Evolutionary conservation across 805 yeast species (phyloP).

Genomic region (Yarrowia sp.): DNA sequence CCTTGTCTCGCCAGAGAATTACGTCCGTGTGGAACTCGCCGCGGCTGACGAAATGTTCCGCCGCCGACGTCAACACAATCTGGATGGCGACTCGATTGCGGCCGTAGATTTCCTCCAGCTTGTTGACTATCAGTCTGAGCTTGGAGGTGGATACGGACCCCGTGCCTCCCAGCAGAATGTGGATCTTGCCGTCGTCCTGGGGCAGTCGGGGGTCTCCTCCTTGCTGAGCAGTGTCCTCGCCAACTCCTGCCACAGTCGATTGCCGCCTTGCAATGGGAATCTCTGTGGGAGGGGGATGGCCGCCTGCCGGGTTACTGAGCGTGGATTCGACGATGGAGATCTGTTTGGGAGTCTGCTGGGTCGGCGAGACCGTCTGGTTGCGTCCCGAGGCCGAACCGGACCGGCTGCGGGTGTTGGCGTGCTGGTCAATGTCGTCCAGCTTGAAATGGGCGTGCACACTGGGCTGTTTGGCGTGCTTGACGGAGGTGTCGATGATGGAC

Average conservation of each 20-base stretch:
- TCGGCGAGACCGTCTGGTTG: slow-evolving; percentile 19
- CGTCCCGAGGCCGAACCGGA: slow-evolving; percentile 30
- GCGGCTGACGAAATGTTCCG: slow-evolving; percentile 75
- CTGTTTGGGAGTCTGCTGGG: slow-evolving; percentile 16
- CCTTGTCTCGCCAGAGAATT: slow-evolving; percentile 89
- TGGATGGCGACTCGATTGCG: slow-evolving; percentile 79
- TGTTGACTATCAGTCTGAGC: slow-evolving; percentile 77
- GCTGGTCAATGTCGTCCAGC: slow-evolving; percentile 37
- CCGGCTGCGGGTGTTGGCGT: slow-evolving; percentile 38
- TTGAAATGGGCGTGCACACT: slow-evolving; percentile 38
- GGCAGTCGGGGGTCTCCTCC: slow-evolving; percentile 64
- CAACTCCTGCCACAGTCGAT: slow-evolving; percentile 5
- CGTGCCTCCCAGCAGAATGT: slow-evolving; percentile 83
- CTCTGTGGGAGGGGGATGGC: slow-evolving; percentile 30
- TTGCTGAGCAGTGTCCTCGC: slow-evolving; percentile 2
- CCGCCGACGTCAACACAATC: slow-evolving; percentile 81
- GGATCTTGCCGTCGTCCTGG: slow-evolving; percentile 87
- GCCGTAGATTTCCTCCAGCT: slow-evolving; percentile 81
- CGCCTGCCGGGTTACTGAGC: slow-evolving; percentile 19
- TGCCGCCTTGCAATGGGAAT: slow-evolving; percentile 38
- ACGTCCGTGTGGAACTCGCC: slow-evolving; percentile 70
- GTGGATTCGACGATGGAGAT: slow-evolving; percentile 15
- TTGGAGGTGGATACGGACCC: slow-evolving; percentile 88
- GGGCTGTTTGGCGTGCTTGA: slow-evolving; percentile 32
- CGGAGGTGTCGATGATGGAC: slow-evolving; percentile 21